Conservation (phyloP, 202 grass and related monocot genomes). For the Setaria viridis region DNA sequence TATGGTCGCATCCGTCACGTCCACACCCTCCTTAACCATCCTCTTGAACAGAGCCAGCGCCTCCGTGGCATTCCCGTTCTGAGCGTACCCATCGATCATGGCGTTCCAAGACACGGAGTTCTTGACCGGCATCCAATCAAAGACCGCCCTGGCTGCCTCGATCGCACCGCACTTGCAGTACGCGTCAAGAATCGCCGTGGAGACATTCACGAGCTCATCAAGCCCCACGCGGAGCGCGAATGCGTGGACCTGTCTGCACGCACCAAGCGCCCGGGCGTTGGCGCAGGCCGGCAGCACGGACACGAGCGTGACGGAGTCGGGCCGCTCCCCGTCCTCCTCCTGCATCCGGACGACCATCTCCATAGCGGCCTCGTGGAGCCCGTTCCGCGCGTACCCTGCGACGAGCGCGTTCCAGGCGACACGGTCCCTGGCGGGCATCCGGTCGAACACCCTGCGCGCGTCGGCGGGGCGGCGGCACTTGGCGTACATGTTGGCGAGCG, state of each 20-base stretch:
- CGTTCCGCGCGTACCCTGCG: constrained; percentile 64
- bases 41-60: constrained; percentile 64
- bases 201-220: constrained; percentile 64
- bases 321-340: constrained; percentile 46
- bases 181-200: constrained; percentile 72
- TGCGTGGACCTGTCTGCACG: constrained; percentile 61
- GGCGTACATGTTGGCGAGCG: constrained; percentile 72
- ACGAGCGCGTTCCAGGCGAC: constrained; percentile 85
- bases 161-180: constrained; percentile 71
- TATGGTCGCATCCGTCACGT: constrained; percentile 59
- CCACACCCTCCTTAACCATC: constrained; percentile 60
- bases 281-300: constrained; percentile 69
- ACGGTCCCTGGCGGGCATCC: constrained; percentile 65
- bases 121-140: constrained; percentile 59
- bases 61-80: constrained; percentile 59
- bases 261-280: constrained; percentile 22
- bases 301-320: constrained; percentile 58
- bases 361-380: constrained; percentile 45
- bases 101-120: constrained; percentile 84
- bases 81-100: constrained; percentile 73
- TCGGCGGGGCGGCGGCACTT: constrained; percentile 65
- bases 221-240: constrained; percentile 55
- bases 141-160: constrained; percentile 43
- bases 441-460: constrained; percentile 77
- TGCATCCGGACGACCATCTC: constrained; percentile 60